Conservation (phyloP, 1,139 yeast species). For the Candida sp. region DNA sequence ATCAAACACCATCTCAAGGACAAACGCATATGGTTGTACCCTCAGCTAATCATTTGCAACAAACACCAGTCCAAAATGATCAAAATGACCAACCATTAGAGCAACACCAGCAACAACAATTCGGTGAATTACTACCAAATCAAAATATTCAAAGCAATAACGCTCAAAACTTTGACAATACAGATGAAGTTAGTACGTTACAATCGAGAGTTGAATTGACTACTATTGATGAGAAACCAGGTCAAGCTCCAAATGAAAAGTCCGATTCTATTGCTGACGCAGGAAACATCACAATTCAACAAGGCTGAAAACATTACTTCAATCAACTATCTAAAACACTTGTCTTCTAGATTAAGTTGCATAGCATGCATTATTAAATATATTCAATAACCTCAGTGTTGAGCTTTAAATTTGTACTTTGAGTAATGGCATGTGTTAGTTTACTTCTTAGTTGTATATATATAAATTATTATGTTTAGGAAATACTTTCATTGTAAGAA, state of each 20-base stretch:
- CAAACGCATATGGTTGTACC: conserved; percentile 2
- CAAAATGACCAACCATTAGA: conserved; percentile 6
- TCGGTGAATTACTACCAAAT: conserved; percentile 7
- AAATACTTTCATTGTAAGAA: no score
- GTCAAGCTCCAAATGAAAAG: conserved; percentile 1
- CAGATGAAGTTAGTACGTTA: conserved; percentile 5
- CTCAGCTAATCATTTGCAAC: conserved; percentile 7
- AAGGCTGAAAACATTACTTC: neutral
- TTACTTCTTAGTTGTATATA: neutral
- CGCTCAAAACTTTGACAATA: conserved; percentile 1
- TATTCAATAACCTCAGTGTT: neutral
- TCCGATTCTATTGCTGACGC: neutral
- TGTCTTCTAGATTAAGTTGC: neutral
- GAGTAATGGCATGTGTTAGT: neutral
- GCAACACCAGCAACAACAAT: conserved; percentile 4
- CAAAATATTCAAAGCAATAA: conserved; percentile 5
- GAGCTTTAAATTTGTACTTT: neutral
- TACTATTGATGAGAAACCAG: neutral
- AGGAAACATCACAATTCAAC: conserved; percentile 2
- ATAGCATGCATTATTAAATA: no score
- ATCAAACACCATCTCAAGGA: conserved; percentile 1
- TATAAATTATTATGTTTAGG: neutral
- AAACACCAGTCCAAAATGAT: neutral
- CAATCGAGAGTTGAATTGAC: conserved; percentile 1
- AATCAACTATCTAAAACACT: neutral